Conservation (phyloP, 208 protist genomes). For the Endotrypanum monterogeii region DNA sequence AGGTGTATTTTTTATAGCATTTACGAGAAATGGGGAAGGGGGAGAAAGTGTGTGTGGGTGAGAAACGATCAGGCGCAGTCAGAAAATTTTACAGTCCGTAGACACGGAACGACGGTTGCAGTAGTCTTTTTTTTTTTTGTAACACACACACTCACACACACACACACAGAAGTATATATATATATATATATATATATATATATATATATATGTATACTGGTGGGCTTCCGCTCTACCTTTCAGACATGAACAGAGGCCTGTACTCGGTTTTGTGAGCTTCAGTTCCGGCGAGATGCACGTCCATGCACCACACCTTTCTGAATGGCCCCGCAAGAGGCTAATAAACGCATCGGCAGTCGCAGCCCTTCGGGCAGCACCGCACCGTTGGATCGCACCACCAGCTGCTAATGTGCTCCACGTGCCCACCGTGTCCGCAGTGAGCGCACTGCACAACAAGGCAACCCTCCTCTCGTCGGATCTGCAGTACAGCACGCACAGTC, state of each 20-base stretch:
- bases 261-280: too few species aligned
- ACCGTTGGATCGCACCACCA: conserved; percentile 75
- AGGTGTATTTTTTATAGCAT: neutral
- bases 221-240: too few species aligned
- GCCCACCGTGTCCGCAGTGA: conserved; percentile 78
- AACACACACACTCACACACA: conserved; percentile 5
- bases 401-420: conserved; percentile 68
- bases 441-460: conserved; percentile 72
- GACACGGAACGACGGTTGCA: neutral
- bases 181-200: too few species aligned
- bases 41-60: neutral
- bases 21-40: neutral
- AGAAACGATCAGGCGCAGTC: neutral
- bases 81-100: neutral
- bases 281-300: neutral
- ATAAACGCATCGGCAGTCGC: conserved; percentile 71
- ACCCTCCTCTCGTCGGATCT: conserved; percentile 33
- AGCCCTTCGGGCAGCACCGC: conserved; percentile 69
- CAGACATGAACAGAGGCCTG: too few species aligned
- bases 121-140: neutral
- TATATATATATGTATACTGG: neutral
- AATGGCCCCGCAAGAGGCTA: conserved; percentile 15
- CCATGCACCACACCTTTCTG: neutral
- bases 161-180: too few species aligned
- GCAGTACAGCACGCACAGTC: neutral